A percentile compares a stretch with the other conserved stretches of the same genome.
Conservation (phyloP, 805 yeast genomes). For the Pichia californica region DNA sequence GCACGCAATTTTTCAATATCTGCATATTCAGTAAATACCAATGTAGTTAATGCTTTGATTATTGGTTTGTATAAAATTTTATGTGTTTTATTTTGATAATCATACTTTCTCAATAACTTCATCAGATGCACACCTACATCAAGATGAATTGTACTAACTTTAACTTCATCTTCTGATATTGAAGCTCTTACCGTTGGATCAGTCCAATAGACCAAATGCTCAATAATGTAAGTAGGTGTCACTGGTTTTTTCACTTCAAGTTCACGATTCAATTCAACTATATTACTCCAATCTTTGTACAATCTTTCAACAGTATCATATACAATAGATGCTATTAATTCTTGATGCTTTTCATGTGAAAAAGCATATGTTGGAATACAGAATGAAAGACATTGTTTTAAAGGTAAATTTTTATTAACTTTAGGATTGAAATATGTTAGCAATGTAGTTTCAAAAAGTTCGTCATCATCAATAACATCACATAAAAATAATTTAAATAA, state of each 20-base stretch:
- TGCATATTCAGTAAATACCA: conserved; percentile 33
- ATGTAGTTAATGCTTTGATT: conserved; percentile 42
- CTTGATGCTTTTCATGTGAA: conserved; percentile 68
- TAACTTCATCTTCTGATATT: conserved; percentile 34
- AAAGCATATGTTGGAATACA: conserved; percentile 85
- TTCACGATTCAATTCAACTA: conserved; percentile 31
- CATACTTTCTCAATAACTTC: conserved; percentile 39
- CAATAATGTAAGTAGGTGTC: conserved; percentile 50
- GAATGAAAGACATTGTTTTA: conserved; percentile 75
- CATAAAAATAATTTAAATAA: conserved; percentile 76
- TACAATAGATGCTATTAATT: conserved; percentile 53
- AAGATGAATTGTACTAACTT: conserved; percentile 45
- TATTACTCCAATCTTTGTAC: conserved; percentile 35
- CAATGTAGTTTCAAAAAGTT: conserved; percentile 63
- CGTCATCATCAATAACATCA: conserved; percentile 65
- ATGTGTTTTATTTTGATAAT: conserved; percentile 42
- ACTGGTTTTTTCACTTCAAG: conserved; percentile 22
- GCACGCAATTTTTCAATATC: conserved; percentile 19
- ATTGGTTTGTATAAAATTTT: conserved; percentile 49
- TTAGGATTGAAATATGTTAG: conserved; percentile 70
- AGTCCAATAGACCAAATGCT: conserved; percentile 78
- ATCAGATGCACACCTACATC: conserved; percentile 51
- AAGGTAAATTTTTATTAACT: conserved; percentile 53
- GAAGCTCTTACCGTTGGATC: conserved; percentile 66
- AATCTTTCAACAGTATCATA: conserved; percentile 61